Evolutionary conservation across 2,329 filamentous ascomycete species (phyloP).

Genomic region (Scytalidium lignicola): DNA sequence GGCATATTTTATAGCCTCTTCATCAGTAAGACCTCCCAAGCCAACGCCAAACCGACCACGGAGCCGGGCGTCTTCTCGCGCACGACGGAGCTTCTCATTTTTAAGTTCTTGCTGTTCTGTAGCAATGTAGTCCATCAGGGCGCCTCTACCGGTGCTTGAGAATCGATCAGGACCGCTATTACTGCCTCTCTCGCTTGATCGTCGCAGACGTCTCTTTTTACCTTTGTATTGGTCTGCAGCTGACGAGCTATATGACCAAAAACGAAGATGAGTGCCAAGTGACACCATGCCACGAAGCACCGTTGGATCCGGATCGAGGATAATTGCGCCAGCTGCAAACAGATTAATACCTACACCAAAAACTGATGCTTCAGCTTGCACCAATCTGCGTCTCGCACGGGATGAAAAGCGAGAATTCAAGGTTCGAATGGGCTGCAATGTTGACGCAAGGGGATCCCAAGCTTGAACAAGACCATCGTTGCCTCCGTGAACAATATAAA

Average conservation of each 20-base stretch:
- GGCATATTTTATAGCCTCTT: constrained; percentile 60
- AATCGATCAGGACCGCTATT: constrained; percentile 54
- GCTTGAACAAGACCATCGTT: constrained; percentile 93
- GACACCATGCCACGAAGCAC: constrained; percentile 81
- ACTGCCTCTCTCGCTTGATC: constrained; percentile 53
- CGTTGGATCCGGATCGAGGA: constrained; percentile 81
- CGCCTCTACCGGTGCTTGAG: constrained; percentile 58
- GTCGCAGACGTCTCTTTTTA: constrained; percentile 73
- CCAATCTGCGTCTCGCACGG: constrained; percentile 70
- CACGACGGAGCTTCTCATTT: constrained; percentile 61
- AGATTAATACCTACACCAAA: constrained; percentile 68
- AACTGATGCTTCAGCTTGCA: constrained; percentile 62
- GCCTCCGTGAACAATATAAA: constrained; percentile 89
- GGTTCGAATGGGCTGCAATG: constrained; percentile 71
- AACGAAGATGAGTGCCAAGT: constrained; percentile 80
- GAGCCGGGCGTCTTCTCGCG: constrained; percentile 64
- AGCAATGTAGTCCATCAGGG: constrained; percentile 75
- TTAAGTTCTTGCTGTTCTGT: constrained; percentile 80
- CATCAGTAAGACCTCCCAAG: constrained; percentile 60
- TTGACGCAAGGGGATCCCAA: constrained; percentile 92
- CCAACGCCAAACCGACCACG: constrained; percentile 81
- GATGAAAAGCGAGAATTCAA: constrained; percentile 81
- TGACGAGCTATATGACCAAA: constrained; percentile 89
- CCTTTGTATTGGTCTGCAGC: constrained; percentile 67
- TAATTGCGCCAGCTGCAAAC: constrained; percentile 77